Evolutionary conservation across 441 rosid species (phyloP).

Genomic region (Arabidopsis lyrata): DNA sequence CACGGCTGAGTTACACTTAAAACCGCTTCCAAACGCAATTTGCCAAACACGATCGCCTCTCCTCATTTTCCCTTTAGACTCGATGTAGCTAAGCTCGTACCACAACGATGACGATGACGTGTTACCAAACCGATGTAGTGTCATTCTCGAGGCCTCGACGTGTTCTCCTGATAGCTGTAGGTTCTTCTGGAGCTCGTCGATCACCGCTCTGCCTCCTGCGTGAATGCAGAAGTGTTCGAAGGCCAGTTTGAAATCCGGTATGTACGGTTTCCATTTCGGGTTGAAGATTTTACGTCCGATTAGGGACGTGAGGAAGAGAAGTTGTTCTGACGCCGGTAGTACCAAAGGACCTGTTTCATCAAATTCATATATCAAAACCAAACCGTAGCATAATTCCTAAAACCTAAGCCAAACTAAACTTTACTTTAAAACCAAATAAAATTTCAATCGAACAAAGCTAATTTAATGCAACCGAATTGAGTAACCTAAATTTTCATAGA

Average conservation of each 20-base stretch:
- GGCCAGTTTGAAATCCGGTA: slow-evolving; percentile 94
- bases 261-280: slow-evolving; percentile 86
- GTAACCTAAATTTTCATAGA: not conserved
- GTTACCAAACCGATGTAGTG: slow-evolving; percentile 88
- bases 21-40: slow-evolving; percentile 96
- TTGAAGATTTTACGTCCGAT: slow-evolving; percentile 83
- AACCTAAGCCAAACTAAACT: slow-evolving; percentile 1
- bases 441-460: not conserved
- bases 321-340: slow-evolving; percentile 90
- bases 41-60: slow-evolving; percentile 92
- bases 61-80: slow-evolving; percentile 87
- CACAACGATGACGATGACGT: slow-evolving; percentile 94
- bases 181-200: slow-evolving; percentile 90
- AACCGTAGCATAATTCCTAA: not conserved
- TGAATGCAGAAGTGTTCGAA: slow-evolving; percentile 98
- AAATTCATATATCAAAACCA: slow-evolving; percentile 14
- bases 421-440: not conserved
- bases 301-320: slow-evolving; percentile 73
- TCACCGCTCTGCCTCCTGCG: slow-evolving; percentile 95
- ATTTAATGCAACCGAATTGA: slow-evolving; percentile 13
- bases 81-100: slow-evolving; percentile 86
- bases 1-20: slow-evolving; percentile 93
- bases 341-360: slow-evolving; percentile 62
- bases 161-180: slow-evolving; percentile 81
- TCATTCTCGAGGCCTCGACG: slow-evolving; percentile 94